Evolutionary conservation across 257 asterid species (phyloP).

Genomic region (Solanum rostratum): DNA sequence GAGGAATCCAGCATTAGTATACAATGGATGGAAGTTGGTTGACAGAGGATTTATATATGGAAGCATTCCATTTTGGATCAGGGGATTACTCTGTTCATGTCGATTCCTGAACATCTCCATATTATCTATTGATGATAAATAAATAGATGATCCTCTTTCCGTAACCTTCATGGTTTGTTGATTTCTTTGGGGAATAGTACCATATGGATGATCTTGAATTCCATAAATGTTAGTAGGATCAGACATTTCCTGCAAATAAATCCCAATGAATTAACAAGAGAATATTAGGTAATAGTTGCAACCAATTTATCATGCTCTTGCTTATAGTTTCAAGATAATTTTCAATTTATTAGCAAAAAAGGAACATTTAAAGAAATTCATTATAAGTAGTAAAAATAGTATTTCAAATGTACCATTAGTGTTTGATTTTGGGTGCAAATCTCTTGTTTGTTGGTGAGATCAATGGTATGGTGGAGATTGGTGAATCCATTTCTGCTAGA

Average conservation of each 20-base stretch:
- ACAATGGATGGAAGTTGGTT: conserved; percentile 12
- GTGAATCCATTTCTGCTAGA: neutral
- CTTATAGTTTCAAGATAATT: neutral
- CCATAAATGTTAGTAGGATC: neutral
- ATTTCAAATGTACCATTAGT: neutral
- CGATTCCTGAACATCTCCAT: conserved; percentile 7
- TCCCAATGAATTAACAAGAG: neutral
- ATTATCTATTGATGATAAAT: neutral
- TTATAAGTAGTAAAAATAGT: neutral
- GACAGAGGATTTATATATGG: neutral
- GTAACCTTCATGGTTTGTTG: neutral
- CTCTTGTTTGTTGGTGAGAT: neutral
- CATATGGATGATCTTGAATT: conserved; percentile 12
- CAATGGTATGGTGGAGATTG: neutral
- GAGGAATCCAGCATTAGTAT: conserved; percentile 3
- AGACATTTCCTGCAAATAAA: conserved; percentile 33
- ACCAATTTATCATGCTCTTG: neutral
- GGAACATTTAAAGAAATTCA: neutral
- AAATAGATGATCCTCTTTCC: neutral
- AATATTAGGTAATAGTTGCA: neutral
- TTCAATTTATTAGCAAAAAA: neutral
- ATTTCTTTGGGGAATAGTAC: neutral
- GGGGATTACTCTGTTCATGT: neutral
- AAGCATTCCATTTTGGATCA: neutral
- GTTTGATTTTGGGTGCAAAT: neutral